phyloP scores from a whole-genome alignment of 164 flowering plant species.

The Tetracentron sinense region DNA sequence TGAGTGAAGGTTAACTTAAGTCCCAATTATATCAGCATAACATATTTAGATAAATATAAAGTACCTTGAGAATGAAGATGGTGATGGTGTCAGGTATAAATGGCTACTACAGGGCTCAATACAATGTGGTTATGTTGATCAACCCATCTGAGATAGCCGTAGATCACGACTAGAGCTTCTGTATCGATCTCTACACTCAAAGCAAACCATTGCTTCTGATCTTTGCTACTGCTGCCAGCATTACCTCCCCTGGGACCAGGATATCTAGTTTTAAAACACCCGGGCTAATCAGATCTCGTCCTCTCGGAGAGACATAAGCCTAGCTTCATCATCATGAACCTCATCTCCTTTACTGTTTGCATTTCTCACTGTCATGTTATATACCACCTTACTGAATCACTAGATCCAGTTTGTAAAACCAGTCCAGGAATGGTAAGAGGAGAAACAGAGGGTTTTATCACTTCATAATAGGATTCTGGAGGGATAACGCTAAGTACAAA shows the following conservation, averaged over 20 bases:
- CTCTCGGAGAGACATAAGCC: slow-evolving; percentile 28
- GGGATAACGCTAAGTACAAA: neutral
- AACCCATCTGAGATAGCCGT: slow-evolving; percentile 26
- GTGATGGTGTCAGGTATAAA: neutral
- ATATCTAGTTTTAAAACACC: slow-evolving; percentile 30
- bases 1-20: no score
- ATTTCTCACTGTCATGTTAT: neutral
- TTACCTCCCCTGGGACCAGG: slow-evolving; percentile 28
- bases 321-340: slow-evolving; percentile 20
- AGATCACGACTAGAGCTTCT: slow-evolving; percentile 8
- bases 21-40: no score
- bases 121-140: slow-evolving; percentile 24
- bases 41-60: no score
- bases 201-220: slow-evolving; percentile 22
- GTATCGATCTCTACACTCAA: slow-evolving; percentile 14
- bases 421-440: slow-evolving; percentile 13
- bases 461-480: neutral
- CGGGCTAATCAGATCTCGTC: slow-evolving; percentile 28
- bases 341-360: slow-evolving; percentile 24
- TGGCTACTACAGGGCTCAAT: slow-evolving; percentile 29
- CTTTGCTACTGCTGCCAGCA: slow-evolving; percentile 26
- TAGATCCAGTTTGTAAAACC: neutral
- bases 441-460: neutral
- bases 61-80: neutral
- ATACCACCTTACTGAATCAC: slow-evolving; percentile 11